phyloP scores from a whole-genome alignment of 495 filamentous ascomycete species.

The Margaritispora aquatica region DNA sequence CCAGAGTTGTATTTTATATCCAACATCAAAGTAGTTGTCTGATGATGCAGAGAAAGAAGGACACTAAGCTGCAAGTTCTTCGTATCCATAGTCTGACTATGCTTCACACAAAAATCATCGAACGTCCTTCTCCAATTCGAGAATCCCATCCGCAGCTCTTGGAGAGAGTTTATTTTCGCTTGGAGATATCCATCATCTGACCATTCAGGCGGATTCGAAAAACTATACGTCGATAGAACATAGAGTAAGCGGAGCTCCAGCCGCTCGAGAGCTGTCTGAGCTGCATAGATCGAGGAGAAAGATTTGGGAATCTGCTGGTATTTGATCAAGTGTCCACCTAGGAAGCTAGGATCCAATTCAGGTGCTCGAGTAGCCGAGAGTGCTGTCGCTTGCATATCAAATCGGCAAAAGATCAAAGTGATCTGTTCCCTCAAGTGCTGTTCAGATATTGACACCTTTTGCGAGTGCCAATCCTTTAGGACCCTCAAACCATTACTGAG shows the following conservation, averaged over 20 bases:
- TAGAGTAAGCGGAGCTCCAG: constrained; percentile 7
- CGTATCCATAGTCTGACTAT: not conserved
- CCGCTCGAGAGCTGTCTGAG: constrained; percentile 2
- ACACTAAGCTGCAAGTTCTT: constrained; percentile 7
- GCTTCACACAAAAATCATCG: not conserved
- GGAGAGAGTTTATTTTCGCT: not conserved
- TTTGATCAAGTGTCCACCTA: not conserved
- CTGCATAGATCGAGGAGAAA: constrained; percentile 1
- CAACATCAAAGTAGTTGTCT: constrained; percentile 5
- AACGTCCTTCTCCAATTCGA: constrained; percentile 5
- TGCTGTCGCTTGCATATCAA: constrained; percentile 25
- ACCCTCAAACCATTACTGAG: constrained; percentile 38
- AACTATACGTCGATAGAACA: constrained; percentile 2
- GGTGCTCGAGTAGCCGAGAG: constrained; percentile 15
- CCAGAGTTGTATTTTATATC: not conserved
- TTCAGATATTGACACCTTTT: not conserved
- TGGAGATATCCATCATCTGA: not conserved
- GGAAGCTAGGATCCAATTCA: not conserved
- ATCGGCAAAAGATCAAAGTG: constrained; percentile 19
- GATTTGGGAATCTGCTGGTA: not conserved
- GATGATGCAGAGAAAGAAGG: constrained; percentile 1
- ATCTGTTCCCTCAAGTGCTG: constrained; percentile 4
- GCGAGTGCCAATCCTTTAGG: constrained; percentile 15
- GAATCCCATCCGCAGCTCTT: not conserved
- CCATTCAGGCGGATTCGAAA: not conserved